Evolutionary conservation across 1,284 basidiomycete genomes (phyloP).

Genomic region (Tilletia horrida): DNA sequence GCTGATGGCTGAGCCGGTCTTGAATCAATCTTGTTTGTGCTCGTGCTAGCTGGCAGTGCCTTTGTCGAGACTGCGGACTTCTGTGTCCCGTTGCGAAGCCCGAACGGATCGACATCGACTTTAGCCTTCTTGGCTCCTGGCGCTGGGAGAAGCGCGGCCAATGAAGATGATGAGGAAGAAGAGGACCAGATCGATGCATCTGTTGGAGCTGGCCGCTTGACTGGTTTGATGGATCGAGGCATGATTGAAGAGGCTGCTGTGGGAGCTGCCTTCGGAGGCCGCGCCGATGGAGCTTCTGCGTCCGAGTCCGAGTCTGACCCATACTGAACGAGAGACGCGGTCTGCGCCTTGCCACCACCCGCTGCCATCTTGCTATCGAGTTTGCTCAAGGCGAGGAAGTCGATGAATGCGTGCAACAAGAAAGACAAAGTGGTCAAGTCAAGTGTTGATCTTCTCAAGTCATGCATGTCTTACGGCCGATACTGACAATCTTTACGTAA

Average conservation of each 20-base stretch:
- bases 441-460: no score
- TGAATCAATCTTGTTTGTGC: neutral
- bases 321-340: neutral
- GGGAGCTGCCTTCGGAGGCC: neutral
- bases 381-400: no score
- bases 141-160: neutral
- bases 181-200: neutral
- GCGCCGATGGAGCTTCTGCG: neutral
- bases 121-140: neutral
- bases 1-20: neutral
- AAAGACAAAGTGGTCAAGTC: no score
- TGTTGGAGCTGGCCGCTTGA: neutral
- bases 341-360: neutral
- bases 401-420: no score
- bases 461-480: no score
- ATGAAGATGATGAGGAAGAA: neutral
- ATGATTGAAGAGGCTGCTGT: neutral
- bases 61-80: neutral
- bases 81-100: neutral
- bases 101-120: neutral
- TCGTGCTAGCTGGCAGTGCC: neutral
- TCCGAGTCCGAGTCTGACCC: neutral
- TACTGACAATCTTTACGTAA: no score
- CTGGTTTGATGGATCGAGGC: neutral
- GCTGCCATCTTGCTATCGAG: neutral